Percentiles rank a stretch among this genome's conserved stretches.
Evolutionary conservation across 306 rosid species (phyloP).

Genomic region (Acacia crassicarpa): DNA sequence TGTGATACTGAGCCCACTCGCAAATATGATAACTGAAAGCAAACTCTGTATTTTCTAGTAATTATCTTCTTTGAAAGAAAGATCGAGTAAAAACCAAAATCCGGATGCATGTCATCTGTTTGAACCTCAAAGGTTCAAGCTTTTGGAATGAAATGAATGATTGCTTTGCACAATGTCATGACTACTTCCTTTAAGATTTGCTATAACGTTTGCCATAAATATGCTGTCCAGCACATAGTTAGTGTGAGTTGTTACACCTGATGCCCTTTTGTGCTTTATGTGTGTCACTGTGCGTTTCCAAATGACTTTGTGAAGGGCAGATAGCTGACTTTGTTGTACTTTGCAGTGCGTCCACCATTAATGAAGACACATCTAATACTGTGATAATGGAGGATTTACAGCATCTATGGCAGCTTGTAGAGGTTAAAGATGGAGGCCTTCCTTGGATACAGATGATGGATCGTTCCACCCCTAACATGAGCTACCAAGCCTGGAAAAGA

Average conservation of each 20-base stretch:
- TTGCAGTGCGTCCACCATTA: constrained; percentile 18
- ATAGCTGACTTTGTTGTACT: constrained; percentile 3
- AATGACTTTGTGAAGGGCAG: not conserved
- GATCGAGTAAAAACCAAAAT: not conserved
- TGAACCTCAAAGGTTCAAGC: not conserved
- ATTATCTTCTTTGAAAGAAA: not conserved
- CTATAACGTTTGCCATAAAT: not conserved
- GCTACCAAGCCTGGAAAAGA: constrained; percentile 59
- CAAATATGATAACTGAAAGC: not conserved
- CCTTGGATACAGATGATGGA: constrained; percentile 66
- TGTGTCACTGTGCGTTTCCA: not conserved
- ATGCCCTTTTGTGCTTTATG: not conserved
- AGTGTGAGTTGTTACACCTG: not conserved
- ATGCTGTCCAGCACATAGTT: not conserved
- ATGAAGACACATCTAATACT: constrained; percentile 11
- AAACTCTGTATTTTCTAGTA: not conserved
- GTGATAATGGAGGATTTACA: constrained; percentile 40
- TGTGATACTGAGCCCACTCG: not conserved
- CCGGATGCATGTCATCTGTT: not conserved
- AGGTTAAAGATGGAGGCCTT: constrained; percentile 62
- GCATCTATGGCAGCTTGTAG: constrained; percentile 45
- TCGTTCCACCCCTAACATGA: constrained; percentile 51
- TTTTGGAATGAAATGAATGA: not conserved
- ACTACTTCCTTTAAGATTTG: not conserved
- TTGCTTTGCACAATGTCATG: not conserved